Evolutionary conservation across 371 early-diverging fungal genomes (phyloP), one percentile per base, ranked within the genome.

Genomic region (Chytridiales sp.): DNA sequence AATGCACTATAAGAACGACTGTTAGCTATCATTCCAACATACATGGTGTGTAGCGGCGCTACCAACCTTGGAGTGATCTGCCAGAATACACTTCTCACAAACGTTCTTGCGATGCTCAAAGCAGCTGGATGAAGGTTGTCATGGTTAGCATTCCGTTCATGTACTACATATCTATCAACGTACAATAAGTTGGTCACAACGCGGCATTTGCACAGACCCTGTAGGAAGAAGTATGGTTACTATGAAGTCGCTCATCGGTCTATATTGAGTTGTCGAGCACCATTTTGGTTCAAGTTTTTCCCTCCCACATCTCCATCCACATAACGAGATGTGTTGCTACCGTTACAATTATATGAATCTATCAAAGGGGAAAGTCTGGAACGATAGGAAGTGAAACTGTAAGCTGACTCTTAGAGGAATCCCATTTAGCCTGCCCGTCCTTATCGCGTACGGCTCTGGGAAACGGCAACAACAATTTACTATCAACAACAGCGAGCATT

Each of bases 81-180:
- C 47, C 6, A 74, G 35, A 56, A 78, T 77, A 61, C 81, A 81
- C 34, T 65, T 68, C 36, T 81, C 81, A 59, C 81, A 81, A 31
- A 81, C 81, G 55, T 81, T 81, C 61, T 74, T 74, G 9, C 76
- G 59, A 55, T 81, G 81, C 56, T 77, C 67, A 58, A 81, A 81
- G 68, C 81, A 78, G 47, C 62, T 61, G 59, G 69, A 46, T 47
- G 41, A 47, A 31, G 27, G 24, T 19, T 17, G 31, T 3, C 40
- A 13, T 40, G 13, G 5, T 22, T 35, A 17, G 15, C 2, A 21
- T 24, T 17, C 13, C 11, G 1, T 15, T 3, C n/a, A 24, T 9
- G 47, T 26, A 36, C 13, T 19, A 34, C 11, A 3, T 1, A 36
- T n/a, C 61, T 17, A 17, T 6, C 11, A 6, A 61, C 72, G 22